Base-by-base conservation (phyloP, 1,139 yeast genomes). In the Candida sp. region DNA sequence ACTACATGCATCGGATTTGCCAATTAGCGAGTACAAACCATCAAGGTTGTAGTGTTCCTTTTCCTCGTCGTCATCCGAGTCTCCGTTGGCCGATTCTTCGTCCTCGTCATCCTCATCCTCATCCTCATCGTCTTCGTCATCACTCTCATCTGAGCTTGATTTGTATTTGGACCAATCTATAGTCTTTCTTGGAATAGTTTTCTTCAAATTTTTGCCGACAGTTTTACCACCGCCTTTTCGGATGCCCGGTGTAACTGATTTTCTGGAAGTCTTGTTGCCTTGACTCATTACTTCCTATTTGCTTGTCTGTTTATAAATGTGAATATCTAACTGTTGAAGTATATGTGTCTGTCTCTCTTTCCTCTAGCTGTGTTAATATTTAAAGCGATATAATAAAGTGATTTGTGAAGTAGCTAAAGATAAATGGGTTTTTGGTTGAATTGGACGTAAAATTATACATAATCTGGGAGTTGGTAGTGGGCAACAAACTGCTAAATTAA, bases 131-230 rank as follows among this genome's bases (percentile, higher is more conserved):
- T 49, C 54, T 5, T 53, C 54, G n/a, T 38, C 49, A 22, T 50
- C 52, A 32, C 45, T 52, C 9, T 63, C 69, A 30, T 49, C 35
- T 4, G 46, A 43, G n/a, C 27, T 22, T 7, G 28, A 9, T 4
- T 43, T 26, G n/a, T 62, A 62, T 31, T 58, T 62, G 9, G 53
- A 45, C 65, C 67, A 63, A 30, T 59, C 56, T 5, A 65, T 59
- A 4, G 69, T 59, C 51, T 69, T 70, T 54, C 67, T 66, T 7
- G 73, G 70, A 7, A 62, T 64, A 48, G 67, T 66, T 26, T 65
- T 56, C 46, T 68, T 68, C 47, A 72, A 58, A 42, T 69, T 69
- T 60, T 76, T 76, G 12, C 80, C 79, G 2, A 76, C 47, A 8
- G 47, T 44, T 30, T 42, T 39, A 42, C 44, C 38, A n/a, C 47